Evolutionary conservation across 2,329 filamentous ascomycete genomes (phyloP).

Genomic region (Ophiostoma populinum): DNA sequence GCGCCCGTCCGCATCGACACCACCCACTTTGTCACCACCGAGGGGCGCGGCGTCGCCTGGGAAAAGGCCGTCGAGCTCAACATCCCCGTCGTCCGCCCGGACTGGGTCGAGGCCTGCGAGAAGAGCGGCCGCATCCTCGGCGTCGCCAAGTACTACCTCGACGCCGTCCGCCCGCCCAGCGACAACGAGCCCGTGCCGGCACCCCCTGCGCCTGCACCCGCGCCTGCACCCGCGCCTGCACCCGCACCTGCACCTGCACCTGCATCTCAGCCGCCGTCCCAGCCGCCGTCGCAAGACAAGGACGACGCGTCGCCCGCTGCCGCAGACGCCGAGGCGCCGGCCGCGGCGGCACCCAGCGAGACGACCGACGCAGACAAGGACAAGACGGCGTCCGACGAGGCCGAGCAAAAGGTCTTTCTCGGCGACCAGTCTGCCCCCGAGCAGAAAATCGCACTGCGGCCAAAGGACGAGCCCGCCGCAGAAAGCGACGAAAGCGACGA

Average conservation of each 20-base stretch:
- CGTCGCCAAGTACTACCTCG: slow-evolving; percentile 89
- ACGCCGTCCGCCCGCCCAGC: slow-evolving; percentile 41
- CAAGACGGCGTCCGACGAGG: too few species aligned
- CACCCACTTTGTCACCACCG: slow-evolving; percentile 94
- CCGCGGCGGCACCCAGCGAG: not conserved
- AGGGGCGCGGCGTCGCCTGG: slow-evolving; percentile 78
- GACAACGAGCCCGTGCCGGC: slow-evolving; percentile 5
- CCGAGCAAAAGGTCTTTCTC: slow-evolving; percentile 38
- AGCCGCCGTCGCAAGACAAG: slow-evolving; percentile 10
- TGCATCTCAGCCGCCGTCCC: slow-evolving; percentile 2
- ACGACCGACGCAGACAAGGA: too few species aligned
- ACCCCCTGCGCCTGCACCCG: not conserved
- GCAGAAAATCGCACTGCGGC: slow-evolving; percentile 34
- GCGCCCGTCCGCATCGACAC: slow-evolving; percentile 90
- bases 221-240: too few species aligned
- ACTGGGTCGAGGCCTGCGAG: slow-evolving; percentile 97
- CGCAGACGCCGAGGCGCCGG: slow-evolving; percentile 8
- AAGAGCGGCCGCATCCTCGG: slow-evolving; percentile 81
- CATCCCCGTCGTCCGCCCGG: slow-evolving; percentile 87
- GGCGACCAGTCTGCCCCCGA: slow-evolving; percentile 31
- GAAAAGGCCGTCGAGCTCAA: slow-evolving; percentile 97
- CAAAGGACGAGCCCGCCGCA: slow-evolving; percentile 15
- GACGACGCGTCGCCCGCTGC: slow-evolving; percentile 17
- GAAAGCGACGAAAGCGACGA: slow-evolving; percentile 10
- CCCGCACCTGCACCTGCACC: not conserved